phyloP scores from a whole-genome alignment of 768 basidiomycete genomes.

The Mrakia blollopis region DNA sequence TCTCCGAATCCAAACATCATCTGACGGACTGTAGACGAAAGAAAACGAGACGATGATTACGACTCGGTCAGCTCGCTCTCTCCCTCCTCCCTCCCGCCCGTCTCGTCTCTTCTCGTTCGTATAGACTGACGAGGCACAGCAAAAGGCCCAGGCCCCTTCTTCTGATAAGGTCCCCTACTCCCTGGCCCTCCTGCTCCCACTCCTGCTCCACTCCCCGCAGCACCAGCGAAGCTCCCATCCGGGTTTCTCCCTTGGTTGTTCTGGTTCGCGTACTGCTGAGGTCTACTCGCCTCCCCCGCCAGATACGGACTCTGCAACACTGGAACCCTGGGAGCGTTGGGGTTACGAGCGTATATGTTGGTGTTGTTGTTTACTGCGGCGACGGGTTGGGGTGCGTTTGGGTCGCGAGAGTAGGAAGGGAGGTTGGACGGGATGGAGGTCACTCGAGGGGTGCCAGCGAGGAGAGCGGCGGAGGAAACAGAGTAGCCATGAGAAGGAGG shows the following conservation, averaged over 20 bases:
- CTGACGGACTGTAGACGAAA: constrained; percentile 57
- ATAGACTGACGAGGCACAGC: background rate
- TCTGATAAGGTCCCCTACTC: background rate
- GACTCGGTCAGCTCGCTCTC: background rate
- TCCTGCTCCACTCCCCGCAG: background rate
- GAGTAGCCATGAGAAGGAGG: constrained; percentile 3
- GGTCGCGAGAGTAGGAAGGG: background rate
- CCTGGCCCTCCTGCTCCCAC: background rate
- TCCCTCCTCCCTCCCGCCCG: background rate
- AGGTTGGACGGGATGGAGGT: background rate
- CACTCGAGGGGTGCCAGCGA: background rate
- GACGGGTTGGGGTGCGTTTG: background rate
- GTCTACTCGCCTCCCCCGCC: no score
- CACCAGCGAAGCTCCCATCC: background rate
- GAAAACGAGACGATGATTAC: background rate
- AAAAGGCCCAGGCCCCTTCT: constrained; percentile 1
- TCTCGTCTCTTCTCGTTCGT: background rate
- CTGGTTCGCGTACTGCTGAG: no score
- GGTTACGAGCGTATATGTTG: no score
- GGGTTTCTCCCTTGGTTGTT: background rate
- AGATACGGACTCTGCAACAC: background rate
- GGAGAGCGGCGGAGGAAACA: background rate
- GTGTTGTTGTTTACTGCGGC: no score
- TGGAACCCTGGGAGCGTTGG: no score
- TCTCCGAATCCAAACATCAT: constrained; percentile 94